These are phyloP conservation scores for Neurospora sp. DNA, from an alignment of 495 filamentous ascomycete genomes.

Conservation along the genomic window DNA sequence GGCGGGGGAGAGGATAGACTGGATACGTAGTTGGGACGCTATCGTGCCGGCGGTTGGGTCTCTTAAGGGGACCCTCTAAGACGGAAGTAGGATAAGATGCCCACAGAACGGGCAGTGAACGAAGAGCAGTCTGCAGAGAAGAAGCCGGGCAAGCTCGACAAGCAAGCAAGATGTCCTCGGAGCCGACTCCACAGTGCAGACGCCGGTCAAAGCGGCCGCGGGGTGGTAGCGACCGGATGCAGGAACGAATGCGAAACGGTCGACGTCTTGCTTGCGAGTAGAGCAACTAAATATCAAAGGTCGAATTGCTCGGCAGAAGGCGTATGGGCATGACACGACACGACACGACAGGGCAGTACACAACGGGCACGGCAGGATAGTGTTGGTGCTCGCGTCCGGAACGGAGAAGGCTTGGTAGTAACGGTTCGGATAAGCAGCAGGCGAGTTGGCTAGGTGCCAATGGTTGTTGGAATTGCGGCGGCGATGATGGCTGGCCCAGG, in stretches of 20 bases:
- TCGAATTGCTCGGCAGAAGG: not conserved
- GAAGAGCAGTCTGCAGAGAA: not conserved
- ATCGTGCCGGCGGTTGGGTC: constrained; percentile 38
- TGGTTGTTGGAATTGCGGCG: not conserved
- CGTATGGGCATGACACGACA: not conserved
- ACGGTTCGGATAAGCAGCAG: not conserved
- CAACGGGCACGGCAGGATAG: not conserved
- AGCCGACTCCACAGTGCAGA: constrained; percentile 19
- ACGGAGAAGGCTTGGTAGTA: not conserved
- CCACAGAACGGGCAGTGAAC: not conserved
- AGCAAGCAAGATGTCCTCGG: constrained; percentile 11
- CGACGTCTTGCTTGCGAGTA: constrained; percentile 4
- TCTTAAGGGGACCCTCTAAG: constrained; percentile 20
- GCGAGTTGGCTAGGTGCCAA: not conserved
- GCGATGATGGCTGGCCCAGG: not conserved
- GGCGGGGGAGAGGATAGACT: constrained; percentile 39
- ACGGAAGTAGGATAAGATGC: constrained; percentile 2
- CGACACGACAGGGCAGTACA: not conserved
- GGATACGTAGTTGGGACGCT: constrained; percentile 39
- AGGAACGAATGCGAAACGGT: constrained; percentile 3
- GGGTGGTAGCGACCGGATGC: constrained; percentile 12
- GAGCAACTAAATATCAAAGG: constrained; percentile 7
- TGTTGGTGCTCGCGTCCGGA: not conserved
- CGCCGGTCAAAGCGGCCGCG: constrained; percentile 19
- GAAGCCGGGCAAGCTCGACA: not conserved